Evolutionary conservation across 2,329 filamentous ascomycete species (phyloP).

Genomic region (Metarhizium album): DNA sequence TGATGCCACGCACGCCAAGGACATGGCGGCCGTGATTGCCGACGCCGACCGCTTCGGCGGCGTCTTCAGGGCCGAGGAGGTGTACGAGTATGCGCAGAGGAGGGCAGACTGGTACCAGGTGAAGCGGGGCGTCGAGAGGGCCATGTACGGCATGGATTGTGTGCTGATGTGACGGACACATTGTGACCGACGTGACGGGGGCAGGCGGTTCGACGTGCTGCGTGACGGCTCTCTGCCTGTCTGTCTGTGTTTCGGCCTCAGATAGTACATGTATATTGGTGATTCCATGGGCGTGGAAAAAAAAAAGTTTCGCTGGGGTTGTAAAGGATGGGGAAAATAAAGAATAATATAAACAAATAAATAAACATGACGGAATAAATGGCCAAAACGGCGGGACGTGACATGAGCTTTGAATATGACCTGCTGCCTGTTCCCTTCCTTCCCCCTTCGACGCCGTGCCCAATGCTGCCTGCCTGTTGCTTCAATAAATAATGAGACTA

Average conservation of each 20-base stretch:
- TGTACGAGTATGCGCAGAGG: constrained; percentile 92
- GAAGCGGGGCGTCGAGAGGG: constrained; percentile 78
- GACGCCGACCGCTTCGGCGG: constrained; percentile 84
- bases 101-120: constrained; percentile 93
- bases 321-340: too few species aligned
- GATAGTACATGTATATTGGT: too few species aligned
- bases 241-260: too few species aligned
- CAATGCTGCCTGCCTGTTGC: neutral
- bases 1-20: constrained; percentile 72
- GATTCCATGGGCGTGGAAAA: too few species aligned
- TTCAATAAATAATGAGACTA: too few species aligned
- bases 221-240: too few species aligned
- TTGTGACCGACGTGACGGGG: too few species aligned
- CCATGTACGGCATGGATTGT: constrained; percentile 95
- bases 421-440: too few species aligned
- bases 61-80: constrained; percentile 90
- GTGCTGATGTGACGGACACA: constrained; percentile 72
- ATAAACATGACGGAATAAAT: neutral
- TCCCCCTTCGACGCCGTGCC: neutral
- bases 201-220: too few species aligned
- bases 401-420: too few species aligned
- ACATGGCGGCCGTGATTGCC: constrained; percentile 90
- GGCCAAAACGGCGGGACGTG: neutral
- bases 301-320: too few species aligned
- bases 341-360: too few species aligned